phyloP scores from a whole-genome alignment of 306 rosid species.

The Lathyrus aphaca region DNA sequence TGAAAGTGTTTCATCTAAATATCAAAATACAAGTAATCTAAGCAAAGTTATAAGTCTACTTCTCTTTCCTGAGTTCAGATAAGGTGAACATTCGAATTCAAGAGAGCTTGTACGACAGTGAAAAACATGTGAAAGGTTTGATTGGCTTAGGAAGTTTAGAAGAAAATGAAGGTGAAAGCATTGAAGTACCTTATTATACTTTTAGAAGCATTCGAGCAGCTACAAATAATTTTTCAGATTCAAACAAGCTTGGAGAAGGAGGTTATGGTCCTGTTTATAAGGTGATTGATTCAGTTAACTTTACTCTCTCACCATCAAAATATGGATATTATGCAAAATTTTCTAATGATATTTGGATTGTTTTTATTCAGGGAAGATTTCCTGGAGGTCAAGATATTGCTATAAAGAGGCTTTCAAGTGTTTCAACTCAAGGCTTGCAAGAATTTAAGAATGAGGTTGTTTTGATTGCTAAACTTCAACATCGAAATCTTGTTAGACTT shows the following conservation, averaged over 20 bases:
- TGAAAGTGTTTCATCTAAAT: not conserved
- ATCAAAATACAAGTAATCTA: not conserved
- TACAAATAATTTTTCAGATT: constrained; percentile 44
- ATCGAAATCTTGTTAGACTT: constrained; percentile 52
- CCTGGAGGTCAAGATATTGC: constrained; percentile 45
- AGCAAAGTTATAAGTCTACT: not conserved
- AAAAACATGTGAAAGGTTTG: constrained; percentile 35
- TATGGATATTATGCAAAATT: not conserved
- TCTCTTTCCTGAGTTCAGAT: constrained; percentile 28
- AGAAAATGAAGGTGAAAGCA: constrained; percentile 31
- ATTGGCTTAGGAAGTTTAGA: constrained; percentile 36
- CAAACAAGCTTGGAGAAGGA: constrained; percentile 57
- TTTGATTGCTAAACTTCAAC: constrained; percentile 3
- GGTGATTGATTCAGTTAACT: constrained; percentile 36
- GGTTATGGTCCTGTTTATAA: constrained; percentile 67
- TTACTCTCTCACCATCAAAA: not conserved
- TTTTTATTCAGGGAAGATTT: constrained; percentile 43
- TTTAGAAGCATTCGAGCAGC: constrained; percentile 45
- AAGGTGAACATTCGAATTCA: constrained; percentile 8
- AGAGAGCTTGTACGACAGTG: constrained; percentile 25
- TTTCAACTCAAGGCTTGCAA: constrained; percentile 49
- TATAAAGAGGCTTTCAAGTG: constrained; percentile 54
- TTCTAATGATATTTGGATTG: not conserved
- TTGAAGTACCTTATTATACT: constrained; percentile 44
- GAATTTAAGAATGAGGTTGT: constrained; percentile 2